Percentiles rank a stretch among this genome's conserved stretches.
phyloP scores from a whole-genome alignment of 495 filamentous ascomycete genomes.

The Hypoxylon lienhwacheense region DNA sequence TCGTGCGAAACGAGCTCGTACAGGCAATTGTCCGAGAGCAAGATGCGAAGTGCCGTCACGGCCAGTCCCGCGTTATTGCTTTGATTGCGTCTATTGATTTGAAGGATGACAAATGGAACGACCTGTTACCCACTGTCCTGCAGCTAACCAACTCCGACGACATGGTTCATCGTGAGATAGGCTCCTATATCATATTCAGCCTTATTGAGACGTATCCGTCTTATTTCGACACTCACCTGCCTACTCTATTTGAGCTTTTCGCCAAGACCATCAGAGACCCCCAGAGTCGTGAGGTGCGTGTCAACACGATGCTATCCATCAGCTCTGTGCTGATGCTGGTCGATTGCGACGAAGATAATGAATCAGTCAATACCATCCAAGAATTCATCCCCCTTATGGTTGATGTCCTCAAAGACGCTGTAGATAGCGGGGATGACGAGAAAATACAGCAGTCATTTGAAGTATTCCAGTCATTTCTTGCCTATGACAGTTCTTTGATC shows the following conservation, averaged over 20 bases:
- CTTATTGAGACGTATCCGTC: constrained; percentile 83
- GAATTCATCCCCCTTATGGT: constrained; percentile 85
- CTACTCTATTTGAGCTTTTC: constrained; percentile 81
- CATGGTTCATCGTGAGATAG: constrained; percentile 82
- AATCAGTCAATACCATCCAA: constrained; percentile 72
- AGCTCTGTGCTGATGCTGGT: constrained; percentile 85
- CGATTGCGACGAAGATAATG: constrained; percentile 77
- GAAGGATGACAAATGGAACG: constrained; percentile 81
- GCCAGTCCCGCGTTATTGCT: constrained; percentile 83
- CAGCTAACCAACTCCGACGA: constrained; percentile 70
- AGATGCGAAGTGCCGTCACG: constrained; percentile 74
- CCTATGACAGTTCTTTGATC: constrained; percentile 82
- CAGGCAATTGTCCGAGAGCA: constrained; percentile 78
- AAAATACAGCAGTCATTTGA: constrained; percentile 87
- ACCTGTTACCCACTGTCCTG: constrained; percentile 73
- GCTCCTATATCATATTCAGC: constrained; percentile 88
- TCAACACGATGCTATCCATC: constrained; percentile 93
- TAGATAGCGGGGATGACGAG: constrained; percentile 79
- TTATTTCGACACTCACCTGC: constrained; percentile 72
- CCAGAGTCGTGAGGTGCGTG: constrained; percentile 85
- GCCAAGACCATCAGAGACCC: constrained; percentile 84
- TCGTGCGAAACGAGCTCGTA: constrained; percentile 78
- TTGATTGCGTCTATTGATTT: constrained; percentile 85
- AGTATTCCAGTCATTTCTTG: constrained; percentile 93
- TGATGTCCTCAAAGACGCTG: constrained; percentile 77